Conservation (phyloP, 2,329 filamentous ascomycete species). For the Exophiala viscosa region DNA sequence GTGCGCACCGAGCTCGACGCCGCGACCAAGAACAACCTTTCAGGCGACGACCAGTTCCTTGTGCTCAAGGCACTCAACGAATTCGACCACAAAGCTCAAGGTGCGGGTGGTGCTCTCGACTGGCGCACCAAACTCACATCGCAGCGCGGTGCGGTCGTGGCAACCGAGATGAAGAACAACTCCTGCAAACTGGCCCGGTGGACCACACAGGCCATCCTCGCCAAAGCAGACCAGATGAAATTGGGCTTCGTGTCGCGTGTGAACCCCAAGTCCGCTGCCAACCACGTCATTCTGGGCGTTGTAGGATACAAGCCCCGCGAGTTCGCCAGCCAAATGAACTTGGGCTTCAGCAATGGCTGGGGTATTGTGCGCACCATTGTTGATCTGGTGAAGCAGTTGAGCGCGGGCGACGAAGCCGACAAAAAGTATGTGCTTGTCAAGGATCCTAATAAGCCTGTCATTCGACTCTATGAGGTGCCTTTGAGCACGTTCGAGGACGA, state of each 20-base stretch:
- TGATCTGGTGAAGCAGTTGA: conserved; percentile 61
- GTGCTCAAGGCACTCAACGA: conserved; percentile 97
- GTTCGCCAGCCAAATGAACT: conserved; percentile 96
- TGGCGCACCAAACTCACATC: conserved; percentile 93
- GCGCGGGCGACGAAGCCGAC: conserved; percentile 39
- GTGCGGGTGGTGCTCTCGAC: conserved; percentile 89
- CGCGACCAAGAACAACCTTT: conserved; percentile 90
- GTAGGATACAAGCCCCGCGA: conserved; percentile 97
- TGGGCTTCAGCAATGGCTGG: conserved; percentile 96
- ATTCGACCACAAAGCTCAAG: conserved; percentile 97
- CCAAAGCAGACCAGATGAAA: conserved; percentile 98
- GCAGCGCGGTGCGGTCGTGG: conserved; percentile 93
- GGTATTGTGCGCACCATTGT: conserved; percentile 97
- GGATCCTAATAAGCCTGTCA: conserved; percentile 96
- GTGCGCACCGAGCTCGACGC: conserved; percentile 95
- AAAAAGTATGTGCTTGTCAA: conserved; percentile 58
- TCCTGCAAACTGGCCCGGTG: conserved; percentile 96
- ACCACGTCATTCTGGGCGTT: conserved; percentile 92
- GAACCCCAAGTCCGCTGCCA: conserved; percentile 87
- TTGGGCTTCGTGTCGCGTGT: conserved; percentile 94
- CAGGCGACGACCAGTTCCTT: conserved; percentile 84
- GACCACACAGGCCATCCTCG: conserved; percentile 95
- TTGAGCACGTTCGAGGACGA: conserved; percentile 87
- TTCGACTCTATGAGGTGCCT: conserved; percentile 90
- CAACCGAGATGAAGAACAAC: conserved; percentile 99